Evolutionary conservation across 1,139 yeast species (phyloP), one percentile per base, ranked within the genome.

Genomic region (Entelexis sorbosivorans): DNA sequence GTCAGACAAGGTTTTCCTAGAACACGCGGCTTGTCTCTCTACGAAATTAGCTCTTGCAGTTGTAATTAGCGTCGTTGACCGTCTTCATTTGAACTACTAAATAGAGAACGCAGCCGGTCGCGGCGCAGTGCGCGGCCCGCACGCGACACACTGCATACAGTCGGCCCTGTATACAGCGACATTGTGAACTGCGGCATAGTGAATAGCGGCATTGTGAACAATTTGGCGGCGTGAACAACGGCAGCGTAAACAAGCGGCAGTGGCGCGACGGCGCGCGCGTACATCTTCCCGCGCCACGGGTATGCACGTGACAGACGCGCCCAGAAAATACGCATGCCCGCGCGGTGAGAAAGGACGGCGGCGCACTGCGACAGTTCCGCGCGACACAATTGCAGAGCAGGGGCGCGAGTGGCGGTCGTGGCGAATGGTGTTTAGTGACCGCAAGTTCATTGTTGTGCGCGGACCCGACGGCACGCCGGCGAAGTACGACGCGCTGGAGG

Each of bases 381-480:
- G 9, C 6, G 14, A 20, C 14, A 36, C 28, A 13, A 22, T 36
- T 36, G 42, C 42, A 24, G 19, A 38, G 40, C 22, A 38, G 31
- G 16, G n/a, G n/a, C 20, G 32, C 42, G 19, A 10, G 42, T 26
- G 42, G 31, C 32, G 42, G 42, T 38, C 14, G 5, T 16, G 7
- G 42, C 20, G 9, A 24, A 54, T 56, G 57, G 58, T 58, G n/a
- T 58, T 58, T 44, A 49, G 50, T 14, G 60, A 49, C 52, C 55
- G 60, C 14, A 58, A 57, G 36, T 57, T 59, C 45, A 56, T 56
- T 19, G 53, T 59, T 14, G 54, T 52, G n/a, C 48, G 48, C 26
- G 46, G 52, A 33, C 32, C 31, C 22, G 51, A 46, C 11, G 51
- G 34, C 16, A 42, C 43, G 14, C 45, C 29, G 26, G 44, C 48